These are phyloP conservation scores for Zygotorulaspora sp. DNA, from an alignment of 805 yeast genomes.

Conservation along the genomic window DNA sequence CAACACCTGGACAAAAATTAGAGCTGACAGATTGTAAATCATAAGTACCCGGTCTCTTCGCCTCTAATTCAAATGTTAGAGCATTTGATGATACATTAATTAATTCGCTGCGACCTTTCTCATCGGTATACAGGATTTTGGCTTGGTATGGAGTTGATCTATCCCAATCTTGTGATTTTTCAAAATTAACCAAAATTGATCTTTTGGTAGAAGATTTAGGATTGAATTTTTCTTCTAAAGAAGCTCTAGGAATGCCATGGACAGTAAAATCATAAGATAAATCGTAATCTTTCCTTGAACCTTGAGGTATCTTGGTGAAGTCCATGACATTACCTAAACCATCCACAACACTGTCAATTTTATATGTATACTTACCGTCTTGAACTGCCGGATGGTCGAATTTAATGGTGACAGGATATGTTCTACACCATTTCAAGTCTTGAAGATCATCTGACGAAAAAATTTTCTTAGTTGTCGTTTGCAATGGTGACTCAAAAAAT, in stretches of 20 bases:
- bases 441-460: constrained; percentile 35
- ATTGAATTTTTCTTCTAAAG: constrained; percentile 41
- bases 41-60: constrained; percentile 64
- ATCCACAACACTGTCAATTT: constrained; percentile 55
- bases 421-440: constrained; percentile 43
- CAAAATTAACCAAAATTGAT: constrained; percentile 35
- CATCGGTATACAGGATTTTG: constrained; percentile 32
- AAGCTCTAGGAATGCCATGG: constrained; percentile 52
- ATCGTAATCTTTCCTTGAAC: constrained; percentile 32
- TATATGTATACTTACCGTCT: constrained; percentile 53
- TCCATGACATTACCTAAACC: constrained; percentile 60
- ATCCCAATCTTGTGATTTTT: constrained; percentile 23
- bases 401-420: constrained; percentile 41
- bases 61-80: constrained; percentile 34
- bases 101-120: constrained; percentile 19
- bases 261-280: constrained; percentile 45
- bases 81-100: constrained; percentile 29
- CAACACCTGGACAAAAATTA: constrained; percentile 60
- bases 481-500: constrained; percentile 47
- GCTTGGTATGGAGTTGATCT: constrained; percentile 37
- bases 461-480: constrained; percentile 29
- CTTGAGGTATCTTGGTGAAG: constrained; percentile 34
- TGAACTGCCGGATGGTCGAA: constrained; percentile 41
- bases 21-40: constrained; percentile 51
- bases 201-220: constrained; percentile 38